These are phyloP conservation scores for Cordyceps cateniannulata DNA, from an alignment of 2,329 filamentous ascomycete genomes.

Conservation along the genomic window DNA sequence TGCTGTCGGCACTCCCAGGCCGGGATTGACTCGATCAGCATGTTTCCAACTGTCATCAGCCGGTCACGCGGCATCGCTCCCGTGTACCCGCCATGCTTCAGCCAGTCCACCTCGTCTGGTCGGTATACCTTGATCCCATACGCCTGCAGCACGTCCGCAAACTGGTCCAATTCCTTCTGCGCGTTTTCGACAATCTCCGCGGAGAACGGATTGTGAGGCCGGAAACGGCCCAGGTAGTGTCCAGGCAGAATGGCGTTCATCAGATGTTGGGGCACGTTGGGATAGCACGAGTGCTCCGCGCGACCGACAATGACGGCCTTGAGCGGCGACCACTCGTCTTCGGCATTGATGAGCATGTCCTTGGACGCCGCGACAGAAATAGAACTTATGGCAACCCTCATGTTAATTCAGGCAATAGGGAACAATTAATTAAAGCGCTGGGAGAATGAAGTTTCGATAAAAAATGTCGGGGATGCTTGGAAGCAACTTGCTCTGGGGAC, in stretches of 20 bases:
- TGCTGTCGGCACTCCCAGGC: conserved; percentile 22
- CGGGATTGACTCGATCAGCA: conserved; percentile 25
- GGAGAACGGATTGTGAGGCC: conserved; percentile 18
- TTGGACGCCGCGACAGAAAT: neutral
- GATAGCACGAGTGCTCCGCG: conserved; percentile 20
- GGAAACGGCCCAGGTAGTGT: conserved; percentile 14
- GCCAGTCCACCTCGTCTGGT: conserved; percentile 18
- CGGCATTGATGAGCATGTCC: conserved; percentile 8
- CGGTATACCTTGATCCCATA: conserved; percentile 21
- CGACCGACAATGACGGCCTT: conserved; percentile 22
- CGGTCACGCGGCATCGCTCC: conserved; percentile 28
- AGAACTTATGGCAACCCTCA: neutral
- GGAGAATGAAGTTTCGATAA: too few relatives aligned
- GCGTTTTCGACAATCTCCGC: conserved; percentile 19
- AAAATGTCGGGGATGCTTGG: neutral
- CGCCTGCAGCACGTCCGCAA: conserved; percentile 18
- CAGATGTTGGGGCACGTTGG: conserved; percentile 19
- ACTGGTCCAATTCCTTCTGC: conserved; percentile 19
- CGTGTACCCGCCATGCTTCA: conserved; percentile 24
- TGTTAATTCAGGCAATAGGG: neutral
- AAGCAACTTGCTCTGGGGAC: neutral
- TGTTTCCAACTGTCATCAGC: conserved; percentile 26
- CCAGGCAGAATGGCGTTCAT: conserved; percentile 18
- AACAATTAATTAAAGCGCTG: neutral
- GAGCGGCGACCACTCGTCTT: conserved; percentile 23